Evolutionary conservation across 805 yeast genomes (phyloP).

Genomic region (Saccharomycopsis fodiens): DNA sequence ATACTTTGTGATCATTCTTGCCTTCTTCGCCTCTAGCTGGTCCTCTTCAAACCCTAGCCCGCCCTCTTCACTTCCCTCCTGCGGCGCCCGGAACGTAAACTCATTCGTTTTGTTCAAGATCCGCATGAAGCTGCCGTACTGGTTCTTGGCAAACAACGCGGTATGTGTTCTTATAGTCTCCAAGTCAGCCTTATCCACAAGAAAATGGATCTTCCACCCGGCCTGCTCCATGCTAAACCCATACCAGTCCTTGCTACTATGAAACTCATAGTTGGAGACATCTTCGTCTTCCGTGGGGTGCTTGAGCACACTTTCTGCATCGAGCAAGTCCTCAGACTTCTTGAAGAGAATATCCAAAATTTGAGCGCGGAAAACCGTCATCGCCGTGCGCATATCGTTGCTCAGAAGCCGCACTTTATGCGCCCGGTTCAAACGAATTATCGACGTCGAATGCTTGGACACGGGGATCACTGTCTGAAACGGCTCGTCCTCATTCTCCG

Average conservation of each 20-base stretch:
- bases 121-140: conserved; percentile 3
- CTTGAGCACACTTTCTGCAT: not conserved
- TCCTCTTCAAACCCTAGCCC: not conserved
- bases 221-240: conserved; percentile 1
- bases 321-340: conserved; percentile 1
- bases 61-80: too few relatives aligned
- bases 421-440: conserved; percentile 7
- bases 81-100: conserved; percentile 1
- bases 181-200: conserved; percentile 7
- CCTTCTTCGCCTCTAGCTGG: conserved; percentile 4
- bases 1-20: conserved; percentile 1
- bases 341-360: conserved; percentile 8
- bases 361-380: conserved; percentile 3
- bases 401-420: conserved; percentile 12
- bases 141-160: not conserved
- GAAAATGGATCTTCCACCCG: conserved; percentile 16
- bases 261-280: not conserved
- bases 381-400: conserved; percentile 6
- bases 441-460: conserved; percentile 4
- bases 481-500: not conserved
- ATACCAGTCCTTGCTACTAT: conserved; percentile 6
- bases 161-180: conserved; percentile 7
- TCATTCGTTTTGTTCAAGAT: not conserved
- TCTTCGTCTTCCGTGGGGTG: conserved; percentile 3
- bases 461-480: conserved; percentile 15